These are phyloP conservation scores for Musa schizocarpa DNA, from an alignment of 176 grass and related monocot genomes.

Conservation along the genomic window DNA sequence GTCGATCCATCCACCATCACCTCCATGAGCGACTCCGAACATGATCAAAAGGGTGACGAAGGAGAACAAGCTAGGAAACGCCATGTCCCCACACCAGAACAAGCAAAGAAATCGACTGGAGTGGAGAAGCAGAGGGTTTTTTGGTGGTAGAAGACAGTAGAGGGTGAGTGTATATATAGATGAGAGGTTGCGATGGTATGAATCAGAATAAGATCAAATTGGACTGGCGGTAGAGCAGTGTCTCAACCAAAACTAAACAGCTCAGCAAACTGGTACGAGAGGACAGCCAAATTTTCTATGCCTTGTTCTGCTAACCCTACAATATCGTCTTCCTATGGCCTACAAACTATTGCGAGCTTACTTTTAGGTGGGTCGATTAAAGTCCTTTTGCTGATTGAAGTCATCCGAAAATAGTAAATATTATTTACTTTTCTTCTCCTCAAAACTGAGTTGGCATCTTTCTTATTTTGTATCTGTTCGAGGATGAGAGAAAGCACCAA, in stretches of 20 bases:
- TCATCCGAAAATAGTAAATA: not conserved
- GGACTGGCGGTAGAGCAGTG: not conserved
- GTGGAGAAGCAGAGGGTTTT: not conserved
- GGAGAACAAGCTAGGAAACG: constrained; percentile 2
- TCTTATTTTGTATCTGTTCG: not conserved
- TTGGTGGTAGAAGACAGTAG: constrained; percentile 1
- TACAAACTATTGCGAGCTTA: not conserved
- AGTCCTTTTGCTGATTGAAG: not conserved
- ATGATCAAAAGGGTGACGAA: not conserved
- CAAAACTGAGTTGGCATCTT: not conserved
- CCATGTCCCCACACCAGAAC: not conserved
- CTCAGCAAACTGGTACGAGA: not conserved
- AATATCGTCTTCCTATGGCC: not conserved
- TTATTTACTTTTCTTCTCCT: not conserved
- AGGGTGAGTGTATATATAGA: constrained; percentile 13
- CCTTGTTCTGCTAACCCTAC: not conserved
- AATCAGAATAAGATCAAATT: not conserved
- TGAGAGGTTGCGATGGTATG: not conserved
- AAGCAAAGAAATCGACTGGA: not conserved
- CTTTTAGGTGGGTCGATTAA: not conserved
- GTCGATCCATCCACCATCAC: constrained; percentile 1
- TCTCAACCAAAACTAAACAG: constrained; percentile 3
- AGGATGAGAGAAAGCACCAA: not conserved
- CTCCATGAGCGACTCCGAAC: not conserved
- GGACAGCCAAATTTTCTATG: not conserved